Conservation (phyloP, 2,329 filamentous ascomycete species). For the Tolypocladium sp. region DNA sequence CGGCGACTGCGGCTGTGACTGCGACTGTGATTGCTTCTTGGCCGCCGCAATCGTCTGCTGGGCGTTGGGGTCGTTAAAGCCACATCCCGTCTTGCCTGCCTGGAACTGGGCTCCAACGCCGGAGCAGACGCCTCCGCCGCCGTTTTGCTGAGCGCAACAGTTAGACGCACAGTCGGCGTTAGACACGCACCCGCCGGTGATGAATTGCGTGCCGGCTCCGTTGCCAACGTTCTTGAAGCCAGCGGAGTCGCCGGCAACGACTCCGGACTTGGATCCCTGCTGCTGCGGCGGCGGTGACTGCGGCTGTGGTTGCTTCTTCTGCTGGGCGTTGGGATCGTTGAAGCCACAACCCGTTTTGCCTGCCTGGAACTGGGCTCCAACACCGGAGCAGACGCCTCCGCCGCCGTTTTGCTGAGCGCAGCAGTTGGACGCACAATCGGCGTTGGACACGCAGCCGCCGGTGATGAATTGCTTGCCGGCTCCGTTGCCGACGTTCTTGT, state of each 20-base stretch:
- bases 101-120: background rate
- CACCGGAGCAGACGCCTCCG: background rate
- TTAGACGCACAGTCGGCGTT: background rate
- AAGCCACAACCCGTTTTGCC: background rate
- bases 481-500: background rate
- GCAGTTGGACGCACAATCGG: background rate
- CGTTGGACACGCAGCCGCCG: background rate
- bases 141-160: background rate
- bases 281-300: background rate
- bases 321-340: background rate
- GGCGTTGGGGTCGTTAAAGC: background rate
- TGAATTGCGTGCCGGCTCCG: background rate
- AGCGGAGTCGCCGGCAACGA: background rate
- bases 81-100: background rate
- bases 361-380: background rate
- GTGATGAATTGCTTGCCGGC: background rate
- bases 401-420: background rate
- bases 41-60: background rate
- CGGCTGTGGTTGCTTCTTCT: background rate
- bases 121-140: background rate
- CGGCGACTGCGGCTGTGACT: background rate
- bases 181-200: background rate
- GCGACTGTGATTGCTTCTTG: background rate
- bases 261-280: background rate
- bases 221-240: background rate